Evolutionary conservation across 345 rosid genomes (phyloP).

Genomic region (Capsella bursapastoris): DNA sequence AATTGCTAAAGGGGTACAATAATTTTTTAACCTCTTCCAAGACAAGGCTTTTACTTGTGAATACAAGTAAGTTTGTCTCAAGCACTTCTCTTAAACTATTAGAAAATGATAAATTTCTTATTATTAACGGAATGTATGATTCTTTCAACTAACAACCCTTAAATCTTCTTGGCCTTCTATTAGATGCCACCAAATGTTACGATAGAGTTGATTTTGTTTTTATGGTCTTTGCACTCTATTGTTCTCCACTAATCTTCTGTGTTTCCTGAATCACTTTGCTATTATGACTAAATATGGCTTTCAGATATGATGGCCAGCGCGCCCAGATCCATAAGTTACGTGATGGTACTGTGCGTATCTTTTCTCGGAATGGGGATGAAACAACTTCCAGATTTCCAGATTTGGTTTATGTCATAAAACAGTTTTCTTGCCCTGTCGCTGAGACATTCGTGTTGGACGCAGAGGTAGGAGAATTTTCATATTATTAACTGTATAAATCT

Average conservation of each 20-base stretch:
- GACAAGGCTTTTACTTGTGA: conserved; percentile 83
- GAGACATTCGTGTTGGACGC: conserved; percentile 80
- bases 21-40: conserved; percentile 63
- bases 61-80: conserved; percentile 65
- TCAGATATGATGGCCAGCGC: conserved; percentile 93
- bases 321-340: conserved; percentile 80
- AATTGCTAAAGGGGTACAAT: conserved; percentile 73
- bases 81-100: not conserved
- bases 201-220: conserved; percentile 8
- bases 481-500: not conserved
- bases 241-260: conserved; percentile 19
- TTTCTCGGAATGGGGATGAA: conserved; percentile 92
- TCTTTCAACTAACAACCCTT: conserved; percentile 1
- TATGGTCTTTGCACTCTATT: not conserved
- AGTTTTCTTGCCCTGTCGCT: conserved; percentile 60
- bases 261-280: conserved; percentile 13
- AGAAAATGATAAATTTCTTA: conserved; percentile 5
- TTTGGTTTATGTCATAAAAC: conserved; percentile 60
- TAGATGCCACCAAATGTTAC: not conserved
- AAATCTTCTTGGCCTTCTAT: not conserved
- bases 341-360: conserved; percentile 66
- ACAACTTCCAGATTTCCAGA: conserved; percentile 84
- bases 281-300: conserved; percentile 17
- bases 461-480: conserved; percentile 57
- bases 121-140: conserved; percentile 1